These are phyloP conservation scores for Fusarium brevicatenulatum DNA, from an alignment of 2,329 filamentous ascomycete species.

Conservation along the genomic window DNA sequence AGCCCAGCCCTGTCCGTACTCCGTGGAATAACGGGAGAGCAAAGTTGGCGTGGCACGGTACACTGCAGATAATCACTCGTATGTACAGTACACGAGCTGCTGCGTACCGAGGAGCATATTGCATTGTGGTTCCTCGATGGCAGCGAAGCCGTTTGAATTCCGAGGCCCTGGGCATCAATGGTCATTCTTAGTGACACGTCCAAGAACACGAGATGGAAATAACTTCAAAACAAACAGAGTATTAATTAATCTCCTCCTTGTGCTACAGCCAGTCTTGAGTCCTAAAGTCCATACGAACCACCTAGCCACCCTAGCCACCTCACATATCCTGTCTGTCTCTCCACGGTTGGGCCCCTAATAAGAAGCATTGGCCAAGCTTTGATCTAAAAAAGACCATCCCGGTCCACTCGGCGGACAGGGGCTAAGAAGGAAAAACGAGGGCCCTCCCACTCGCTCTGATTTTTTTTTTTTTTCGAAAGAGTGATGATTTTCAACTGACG, in stretches of 20 bases:
- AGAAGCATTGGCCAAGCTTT: conserved; percentile 40
- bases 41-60: conserved; percentile 17
- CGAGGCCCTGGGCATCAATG: neutral
- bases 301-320: neutral
- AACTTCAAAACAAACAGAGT: neutral
- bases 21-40: conserved; percentile 20
- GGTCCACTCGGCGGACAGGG: conserved; percentile 20
- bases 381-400: conserved; percentile 34
- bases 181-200: neutral
- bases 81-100: conserved; percentile 8
- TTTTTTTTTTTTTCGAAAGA: conserved; percentile 9
- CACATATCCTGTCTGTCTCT: conserved; percentile 5
- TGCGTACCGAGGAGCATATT: neutral
- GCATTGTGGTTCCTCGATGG: neutral
- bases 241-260: conserved; percentile 4
- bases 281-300: conserved; percentile 7
- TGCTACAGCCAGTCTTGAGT: neutral
- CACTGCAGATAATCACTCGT: conserved; percentile 16
- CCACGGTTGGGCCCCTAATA: conserved; percentile 27
- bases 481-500: conserved; percentile 32
- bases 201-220: conserved; percentile 13
- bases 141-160: neutral
- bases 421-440: conserved; percentile 5
- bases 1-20: conserved; percentile 17
- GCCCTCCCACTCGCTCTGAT: neutral